Evolutionary conservation across 805 yeast genomes (phyloP), one percentile per base, ranked within the genome.

Genomic region (Wickerhamomyces mucosus): DNA sequence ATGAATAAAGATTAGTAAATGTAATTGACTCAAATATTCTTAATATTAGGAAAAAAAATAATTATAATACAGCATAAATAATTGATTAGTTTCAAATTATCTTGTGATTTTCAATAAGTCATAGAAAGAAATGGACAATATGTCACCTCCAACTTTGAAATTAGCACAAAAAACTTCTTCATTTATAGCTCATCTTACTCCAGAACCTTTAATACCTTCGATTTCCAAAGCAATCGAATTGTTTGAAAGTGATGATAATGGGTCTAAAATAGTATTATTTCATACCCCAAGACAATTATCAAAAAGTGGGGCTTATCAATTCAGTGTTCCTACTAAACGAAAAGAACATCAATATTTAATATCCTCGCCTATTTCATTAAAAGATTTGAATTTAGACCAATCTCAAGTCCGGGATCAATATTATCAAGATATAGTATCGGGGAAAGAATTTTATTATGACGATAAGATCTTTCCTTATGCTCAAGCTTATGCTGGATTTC

Each of bases 401-500:
- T 25, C 32, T 6, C 72, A 65, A 26, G 45, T 48, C 5, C 41
- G 55, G 3, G 67, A 71, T 34, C 62, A 63, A 0, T 59, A 56
- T 7, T 77, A 71, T 41, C 66, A 64, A 34, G 56, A 67, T 18
- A 54, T 82, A 3, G 72, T 81, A 4, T 64, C 76, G 35, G 96
- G 96, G 2, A 61, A 71, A 24, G 45, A 56, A n/a, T 41, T 68
- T 2, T 45, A 55, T 22, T 59, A 59, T 13, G 62, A 65, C 20
- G 48, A 48, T 7, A 47, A 51, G 6, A 67, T 80, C 1, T 73
- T 72, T 42, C 97, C 98, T 0, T 89, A 81, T 55, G 73, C 96
- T 10, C 88, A 81, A 53, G 83, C 89, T 0, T 89, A 89, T 55
- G 95, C 97, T 2, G 98, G 98, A 1, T 85, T 79, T 67, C 98